Base-by-base conservation (phyloP, 1,139 yeast genomes). In the Saccharomyces hybrid region DNA sequence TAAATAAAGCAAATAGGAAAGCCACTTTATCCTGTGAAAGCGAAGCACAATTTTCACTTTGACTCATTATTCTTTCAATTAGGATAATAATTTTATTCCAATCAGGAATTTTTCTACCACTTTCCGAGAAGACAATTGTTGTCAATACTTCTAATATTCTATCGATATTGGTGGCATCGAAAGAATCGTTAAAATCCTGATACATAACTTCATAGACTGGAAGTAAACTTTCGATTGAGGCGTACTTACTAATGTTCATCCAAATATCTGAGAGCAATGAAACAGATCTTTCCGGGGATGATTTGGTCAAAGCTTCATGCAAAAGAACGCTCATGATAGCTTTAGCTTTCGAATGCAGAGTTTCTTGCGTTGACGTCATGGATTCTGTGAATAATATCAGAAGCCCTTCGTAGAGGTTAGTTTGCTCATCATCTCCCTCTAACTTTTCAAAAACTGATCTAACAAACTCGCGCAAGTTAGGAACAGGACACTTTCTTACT, bases 301-400 rank as follows among this genome's bases (percentile, higher is more conserved):
- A 60, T 6, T 54, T 59, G 6, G 53, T 58, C 47, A 78, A 65
- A 5, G 77, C 72, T 47, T 72, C 72, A 23, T 71, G 71, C 13
- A 81, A 62, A 27, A 86, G 65, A 4, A 71, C 73, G 3, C 75
- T 70, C 51, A 85, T 66, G 4, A 88, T 81, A 1, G 71, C 57
- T 3, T 75, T 67, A 0, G 90, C 73, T 64, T 82, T 87, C 1
- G 96, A 86, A 68, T 91, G 97, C 60, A 91, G 75, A 0, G 86
- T 76, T 7, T 82, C 86, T 13, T 80, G 80, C 0, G 95, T 82
- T 52, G 88, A 84, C 60, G 81, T 84, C 72, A 90, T 77, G 0
- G 97, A 76, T 65, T 89, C 96, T 3, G 89, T 76, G 66, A 83
- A 83, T 50, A 91, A 76, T 3, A 78, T 76, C 3, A 82, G 76